Conservation (phyloP, 2,329 filamentous ascomycete species). For the Botrytis byssoidea region DNA sequence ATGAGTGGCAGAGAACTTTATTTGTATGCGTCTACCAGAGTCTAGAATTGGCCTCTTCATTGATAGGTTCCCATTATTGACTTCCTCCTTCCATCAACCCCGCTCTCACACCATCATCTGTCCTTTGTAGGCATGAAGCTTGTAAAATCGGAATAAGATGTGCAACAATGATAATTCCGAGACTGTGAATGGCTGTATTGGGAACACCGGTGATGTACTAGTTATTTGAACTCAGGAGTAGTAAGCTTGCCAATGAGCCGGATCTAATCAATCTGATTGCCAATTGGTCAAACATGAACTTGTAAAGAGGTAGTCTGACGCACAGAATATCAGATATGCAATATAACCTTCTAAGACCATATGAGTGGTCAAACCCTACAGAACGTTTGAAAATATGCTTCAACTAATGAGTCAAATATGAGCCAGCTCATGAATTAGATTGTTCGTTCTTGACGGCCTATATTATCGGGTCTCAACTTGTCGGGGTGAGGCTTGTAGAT, state of each 20-base stretch:
- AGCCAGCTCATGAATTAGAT: neutral
- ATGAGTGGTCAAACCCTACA: neutral
- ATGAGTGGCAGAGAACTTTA: neutral
- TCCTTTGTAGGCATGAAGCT: neutral
- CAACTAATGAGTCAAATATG: neutral
- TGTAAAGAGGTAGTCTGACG: neutral
- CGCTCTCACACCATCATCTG: neutral
- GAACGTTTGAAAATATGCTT: no score
- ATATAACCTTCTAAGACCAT: no score
- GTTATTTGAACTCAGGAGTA: neutral
- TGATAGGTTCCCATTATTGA: neutral
- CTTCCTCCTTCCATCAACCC: neutral
- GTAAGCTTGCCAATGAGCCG: no score
- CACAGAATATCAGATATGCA: neutral
- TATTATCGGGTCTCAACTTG: no score
- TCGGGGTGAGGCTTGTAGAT: no score
- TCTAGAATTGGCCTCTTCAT: neutral
- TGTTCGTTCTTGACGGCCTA: no score
- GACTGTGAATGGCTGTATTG: neutral
- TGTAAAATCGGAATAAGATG: neutral
- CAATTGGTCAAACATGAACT: fast-evolving
- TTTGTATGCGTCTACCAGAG: neutral
- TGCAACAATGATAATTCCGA: neutral
- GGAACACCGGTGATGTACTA: fast-evolving
- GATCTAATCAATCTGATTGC: neutral